These are phyloP conservation scores for Mariannaea elegans DNA, from an alignment of 2,329 filamentous ascomycete genomes.

Conservation along the genomic window DNA sequence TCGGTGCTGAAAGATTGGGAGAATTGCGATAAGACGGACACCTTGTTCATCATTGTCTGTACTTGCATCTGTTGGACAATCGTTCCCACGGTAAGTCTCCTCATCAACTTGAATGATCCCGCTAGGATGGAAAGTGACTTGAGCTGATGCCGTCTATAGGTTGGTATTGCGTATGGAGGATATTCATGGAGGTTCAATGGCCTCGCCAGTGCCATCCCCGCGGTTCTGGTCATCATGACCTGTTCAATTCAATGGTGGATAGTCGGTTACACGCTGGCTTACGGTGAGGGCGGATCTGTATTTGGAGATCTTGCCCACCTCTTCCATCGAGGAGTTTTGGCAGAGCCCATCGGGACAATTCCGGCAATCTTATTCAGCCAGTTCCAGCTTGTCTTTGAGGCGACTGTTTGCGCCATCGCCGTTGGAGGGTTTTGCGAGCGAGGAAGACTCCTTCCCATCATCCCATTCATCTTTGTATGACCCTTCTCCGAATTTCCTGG, in stretches of 20 bases:
- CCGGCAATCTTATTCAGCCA: conserved; percentile 29
- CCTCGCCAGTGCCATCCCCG: conserved; percentile 23
- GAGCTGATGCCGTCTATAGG: conserved; percentile 14
- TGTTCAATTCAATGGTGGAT: conserved; percentile 30
- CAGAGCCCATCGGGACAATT: conserved; percentile 25
- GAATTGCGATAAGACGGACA: conserved; percentile 27
- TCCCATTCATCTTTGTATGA: conserved; percentile 26
- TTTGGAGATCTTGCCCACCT: conserved; percentile 20
- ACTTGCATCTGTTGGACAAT: conserved; percentile 32
- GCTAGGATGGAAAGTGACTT: neutral
- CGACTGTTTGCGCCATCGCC: conserved; percentile 28
- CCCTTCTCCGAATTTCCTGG: neutral
- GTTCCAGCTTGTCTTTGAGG: conserved; percentile 31
- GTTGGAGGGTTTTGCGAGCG: conserved; percentile 28
- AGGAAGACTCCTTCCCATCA: conserved; percentile 23
- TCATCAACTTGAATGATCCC: neutral
- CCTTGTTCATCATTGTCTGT: conserved; percentile 27
- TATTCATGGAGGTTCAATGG: conserved; percentile 28
- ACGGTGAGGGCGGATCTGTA: conserved; percentile 25
- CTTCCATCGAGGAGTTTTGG: conserved; percentile 27
- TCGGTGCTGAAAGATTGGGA: conserved; percentile 28
- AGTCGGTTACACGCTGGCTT: conserved; percentile 27
- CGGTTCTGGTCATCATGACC: conserved; percentile 27
- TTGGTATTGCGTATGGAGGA: conserved; percentile 28
- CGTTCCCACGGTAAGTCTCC: conserved; percentile 22